phyloP scores from a whole-genome alignment of 2,329 filamentous ascomycete species.

The Mollisia scopiformis region DNA sequence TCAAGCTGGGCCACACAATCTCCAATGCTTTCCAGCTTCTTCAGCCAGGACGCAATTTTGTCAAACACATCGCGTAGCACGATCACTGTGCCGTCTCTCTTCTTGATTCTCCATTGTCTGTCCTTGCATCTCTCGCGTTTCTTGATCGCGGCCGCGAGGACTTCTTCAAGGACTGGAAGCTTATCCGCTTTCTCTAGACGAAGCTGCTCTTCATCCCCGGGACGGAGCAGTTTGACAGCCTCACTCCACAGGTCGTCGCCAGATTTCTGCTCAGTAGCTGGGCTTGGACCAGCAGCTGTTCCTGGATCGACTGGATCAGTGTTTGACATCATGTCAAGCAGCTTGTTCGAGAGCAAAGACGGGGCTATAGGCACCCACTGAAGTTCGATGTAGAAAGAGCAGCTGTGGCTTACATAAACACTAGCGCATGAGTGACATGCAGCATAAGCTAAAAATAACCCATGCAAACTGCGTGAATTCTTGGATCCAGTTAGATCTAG shows the following conservation, averaged over 20 bases:
- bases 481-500: too few species aligned
- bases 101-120: slow-evolving; percentile 9
- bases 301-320: too few species aligned
- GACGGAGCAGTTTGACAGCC: slow-evolving; percentile 6
- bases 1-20: slow-evolving; percentile 10
- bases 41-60: slow-evolving; percentile 7
- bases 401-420: too few species aligned
- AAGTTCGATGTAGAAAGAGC: too few species aligned
- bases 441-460: too few species aligned
- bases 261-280: neutral
- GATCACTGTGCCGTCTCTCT: slow-evolving; percentile 5
- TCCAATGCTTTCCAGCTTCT: slow-evolving; percentile 5
- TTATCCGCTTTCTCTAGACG: slow-evolving; percentile 4
- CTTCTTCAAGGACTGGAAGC: slow-evolving; percentile 4
- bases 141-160: slow-evolving; percentile 2
- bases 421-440: too few species aligned
- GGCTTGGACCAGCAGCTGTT: neutral
- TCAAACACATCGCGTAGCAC: slow-evolving; percentile 11
- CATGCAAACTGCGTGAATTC: too few species aligned
- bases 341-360: too few species aligned
- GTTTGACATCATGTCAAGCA: too few species aligned
- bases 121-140: slow-evolving; percentile 6
- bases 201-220: slow-evolving; percentile 6
- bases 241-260: slow-evolving; percentile 5
- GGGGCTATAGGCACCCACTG: too few species aligned